Conservation (phyloP, 148 eudicot genomes). For the Oxyria digyna region DNA sequence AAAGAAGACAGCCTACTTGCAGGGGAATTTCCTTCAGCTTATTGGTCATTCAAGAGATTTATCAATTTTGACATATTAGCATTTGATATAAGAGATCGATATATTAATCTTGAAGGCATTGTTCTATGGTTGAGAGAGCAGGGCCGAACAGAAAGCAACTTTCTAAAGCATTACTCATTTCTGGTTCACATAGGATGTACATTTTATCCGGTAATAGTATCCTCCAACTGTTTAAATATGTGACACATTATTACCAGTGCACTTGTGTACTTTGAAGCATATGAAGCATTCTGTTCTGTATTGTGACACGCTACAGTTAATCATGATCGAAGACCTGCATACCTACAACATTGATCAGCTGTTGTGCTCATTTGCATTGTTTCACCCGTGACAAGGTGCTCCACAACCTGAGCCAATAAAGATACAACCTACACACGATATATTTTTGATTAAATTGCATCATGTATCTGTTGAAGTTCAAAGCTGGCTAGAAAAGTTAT, state of each 20-base stretch:
- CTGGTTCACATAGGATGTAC: background rate
- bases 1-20: background rate
- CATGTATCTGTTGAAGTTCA: background rate
- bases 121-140: background rate
- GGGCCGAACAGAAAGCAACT: background rate
- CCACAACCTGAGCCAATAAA: constrained; percentile 70
- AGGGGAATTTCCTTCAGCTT: background rate
- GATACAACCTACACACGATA: constrained; percentile 59
- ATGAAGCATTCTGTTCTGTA: background rate
- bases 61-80: background rate
- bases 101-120: background rate
- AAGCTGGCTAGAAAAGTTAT: background rate
- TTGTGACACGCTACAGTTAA: background rate
- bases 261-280: background rate
- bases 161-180: background rate
- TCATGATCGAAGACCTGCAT: constrained; percentile 14
- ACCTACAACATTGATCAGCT: constrained; percentile 82
- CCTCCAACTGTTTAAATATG: background rate
- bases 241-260: background rate
- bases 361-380: constrained; percentile 95
- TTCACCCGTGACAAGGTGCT: constrained; percentile 96
- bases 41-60: background rate
- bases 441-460: background rate
- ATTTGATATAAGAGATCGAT: background rate
- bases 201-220: background rate